Percentiles rank a stretch among this genome's conserved stretches.
These are phyloP conservation scores for Nitzschia sp. DNA, from an alignment of 108 stramenopile species.

Conservation along the genomic window DNA sequence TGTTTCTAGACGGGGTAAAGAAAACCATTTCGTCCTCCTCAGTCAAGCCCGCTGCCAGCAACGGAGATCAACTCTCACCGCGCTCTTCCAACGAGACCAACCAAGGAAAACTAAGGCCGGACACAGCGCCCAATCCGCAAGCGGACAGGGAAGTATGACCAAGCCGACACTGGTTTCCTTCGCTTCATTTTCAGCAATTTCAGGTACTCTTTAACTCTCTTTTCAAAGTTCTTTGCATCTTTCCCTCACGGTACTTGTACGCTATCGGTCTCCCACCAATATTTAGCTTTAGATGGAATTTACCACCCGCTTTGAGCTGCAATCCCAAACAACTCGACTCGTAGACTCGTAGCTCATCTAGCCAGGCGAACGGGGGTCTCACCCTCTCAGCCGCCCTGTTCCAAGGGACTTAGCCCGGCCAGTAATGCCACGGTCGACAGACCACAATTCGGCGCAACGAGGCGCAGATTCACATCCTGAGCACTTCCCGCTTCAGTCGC, in stretches of 20 bases:
- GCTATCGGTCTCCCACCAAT: slow-evolving; percentile 94
- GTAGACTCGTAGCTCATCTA: slow-evolving; percentile 67
- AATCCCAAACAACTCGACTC: slow-evolving; percentile 97
- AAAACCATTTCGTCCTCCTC: slow-evolving; percentile 76
- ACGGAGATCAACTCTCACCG: slow-evolving; percentile 32
- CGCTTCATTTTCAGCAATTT: slow-evolving; percentile 96
- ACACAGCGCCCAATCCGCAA: slow-evolving; percentile 70
- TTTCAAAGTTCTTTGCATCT: slow-evolving; percentile 97
- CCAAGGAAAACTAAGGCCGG: slow-evolving; percentile 52
- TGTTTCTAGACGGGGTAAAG: slow-evolving; percentile 96
- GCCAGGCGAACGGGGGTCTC: slow-evolving; percentile 90
- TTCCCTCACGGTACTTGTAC: slow-evolving; percentile 95
- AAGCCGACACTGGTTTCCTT: slow-evolving; percentile 83
- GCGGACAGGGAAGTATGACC: slow-evolving; percentile 61
- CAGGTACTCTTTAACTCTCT: slow-evolving; percentile 98
- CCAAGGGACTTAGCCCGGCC: slow-evolving; percentile 87
- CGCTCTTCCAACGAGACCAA: slow-evolving; percentile 41
- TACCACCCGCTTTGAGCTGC: slow-evolving; percentile 95
- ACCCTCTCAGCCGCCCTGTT: slow-evolving; percentile 91
- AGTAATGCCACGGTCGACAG: slow-evolving; percentile 66
- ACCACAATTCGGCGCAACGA: slow-evolving; percentile 86
- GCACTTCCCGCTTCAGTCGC: slow-evolving; percentile 95
- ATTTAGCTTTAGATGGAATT: slow-evolving; percentile 96
- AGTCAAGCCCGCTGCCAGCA: slow-evolving; percentile 42
- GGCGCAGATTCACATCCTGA: slow-evolving; percentile 80